Conservation (phyloP, 495 filamentous ascomycete genomes). For the Hypoxylon fuscum region DNA sequence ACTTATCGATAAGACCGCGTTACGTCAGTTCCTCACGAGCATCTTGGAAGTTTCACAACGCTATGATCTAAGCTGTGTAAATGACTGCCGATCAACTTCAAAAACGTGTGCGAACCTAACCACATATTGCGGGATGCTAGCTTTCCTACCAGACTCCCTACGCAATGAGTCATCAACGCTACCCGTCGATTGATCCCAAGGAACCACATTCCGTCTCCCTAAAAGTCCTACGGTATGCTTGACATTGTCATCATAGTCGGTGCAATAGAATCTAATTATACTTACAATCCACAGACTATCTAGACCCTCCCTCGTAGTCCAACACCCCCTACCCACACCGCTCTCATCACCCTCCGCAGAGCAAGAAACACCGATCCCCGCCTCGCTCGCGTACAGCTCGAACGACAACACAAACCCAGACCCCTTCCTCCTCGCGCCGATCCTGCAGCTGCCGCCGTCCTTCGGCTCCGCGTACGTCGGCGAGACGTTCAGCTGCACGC, state of each 20-base stretch:
- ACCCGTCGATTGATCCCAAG: slow-evolving; percentile 67
- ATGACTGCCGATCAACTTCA: too few relatives aligned
- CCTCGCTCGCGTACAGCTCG: slow-evolving; percentile 56
- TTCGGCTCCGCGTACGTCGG: slow-evolving; percentile 96
- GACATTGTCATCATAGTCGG: not conserved
- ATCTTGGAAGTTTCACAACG: not conserved
- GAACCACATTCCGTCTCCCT: slow-evolving; percentile 86
- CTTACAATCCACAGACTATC: slow-evolving; percentile 53
- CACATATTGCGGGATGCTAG: not conserved
- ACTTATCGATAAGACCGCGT: not conserved
- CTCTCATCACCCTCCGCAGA: slow-evolving; percentile 30
- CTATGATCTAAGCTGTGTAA: too few relatives aligned
- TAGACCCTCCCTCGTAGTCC: slow-evolving; percentile 62
- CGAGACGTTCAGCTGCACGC: slow-evolving; percentile 91
- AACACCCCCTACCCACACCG: slow-evolving; percentile 54
- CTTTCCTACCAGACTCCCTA: slow-evolving; percentile 3
- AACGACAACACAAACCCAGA: slow-evolving; percentile 49
- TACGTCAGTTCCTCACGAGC: not conserved
- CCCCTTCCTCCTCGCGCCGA: slow-evolving; percentile 61
- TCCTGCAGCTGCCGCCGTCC: slow-evolving; percentile 87
- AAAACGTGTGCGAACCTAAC: not conserved
- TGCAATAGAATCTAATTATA: slow-evolving; percentile 21
- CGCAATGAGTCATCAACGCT: slow-evolving; percentile 61
- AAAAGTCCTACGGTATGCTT: slow-evolving; percentile 74
- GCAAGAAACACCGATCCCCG: slow-evolving; percentile 44